phyloP scores from a whole-genome alignment of 108 stramenopile genomes.

The Nitzschia inconspicua region DNA sequence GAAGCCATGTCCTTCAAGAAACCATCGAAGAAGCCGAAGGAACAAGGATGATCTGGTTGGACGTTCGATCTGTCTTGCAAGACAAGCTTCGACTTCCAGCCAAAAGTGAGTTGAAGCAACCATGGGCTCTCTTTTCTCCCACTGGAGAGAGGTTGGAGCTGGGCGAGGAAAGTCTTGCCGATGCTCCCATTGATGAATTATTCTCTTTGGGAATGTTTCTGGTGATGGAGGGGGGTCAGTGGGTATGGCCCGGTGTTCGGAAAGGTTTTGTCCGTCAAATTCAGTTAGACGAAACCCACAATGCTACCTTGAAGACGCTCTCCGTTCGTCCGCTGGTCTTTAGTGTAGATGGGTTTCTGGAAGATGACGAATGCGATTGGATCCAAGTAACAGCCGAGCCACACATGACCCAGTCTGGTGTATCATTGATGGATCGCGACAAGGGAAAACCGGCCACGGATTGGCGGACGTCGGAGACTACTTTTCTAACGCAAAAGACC shows the following conservation, averaged over 20 bases:
- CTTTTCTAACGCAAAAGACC: slow-evolving; percentile 50
- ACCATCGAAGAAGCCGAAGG: background rate
- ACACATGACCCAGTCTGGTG: slow-evolving; percentile 64
- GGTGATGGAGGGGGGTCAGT: slow-evolving; percentile 58
- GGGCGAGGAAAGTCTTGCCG: slow-evolving; percentile 21
- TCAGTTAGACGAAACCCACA: slow-evolving; percentile 1
- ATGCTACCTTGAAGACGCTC: slow-evolving; percentile 39
- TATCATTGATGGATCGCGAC: slow-evolving; percentile 80
- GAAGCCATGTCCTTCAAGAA: background rate
- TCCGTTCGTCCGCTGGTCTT: slow-evolving; percentile 63
- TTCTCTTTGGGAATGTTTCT: slow-evolving; percentile 37
- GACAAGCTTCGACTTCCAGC: slow-evolving; percentile 31
- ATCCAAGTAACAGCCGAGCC: slow-evolving; percentile 63
- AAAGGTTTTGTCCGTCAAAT: slow-evolving; percentile 56
- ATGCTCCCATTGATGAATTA: slow-evolving; percentile 7
- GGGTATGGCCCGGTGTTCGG: slow-evolving; percentile 69
- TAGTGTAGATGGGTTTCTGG: slow-evolving; percentile 65
- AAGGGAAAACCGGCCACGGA: slow-evolving; percentile 80
- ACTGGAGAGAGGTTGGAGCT: slow-evolving; percentile 40
- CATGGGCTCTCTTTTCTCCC: slow-evolving; percentile 58
- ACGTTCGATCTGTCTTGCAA: background rate
- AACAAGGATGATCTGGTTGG: slow-evolving; percentile 9
- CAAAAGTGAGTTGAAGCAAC: slow-evolving; percentile 33
- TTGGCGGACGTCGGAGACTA: slow-evolving; percentile 81
- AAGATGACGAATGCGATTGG: slow-evolving; percentile 71